phyloP scores from a whole-genome alignment of 2,329 filamentous ascomycete genomes.

The Pseudovirgaria hyperparasitica region DNA sequence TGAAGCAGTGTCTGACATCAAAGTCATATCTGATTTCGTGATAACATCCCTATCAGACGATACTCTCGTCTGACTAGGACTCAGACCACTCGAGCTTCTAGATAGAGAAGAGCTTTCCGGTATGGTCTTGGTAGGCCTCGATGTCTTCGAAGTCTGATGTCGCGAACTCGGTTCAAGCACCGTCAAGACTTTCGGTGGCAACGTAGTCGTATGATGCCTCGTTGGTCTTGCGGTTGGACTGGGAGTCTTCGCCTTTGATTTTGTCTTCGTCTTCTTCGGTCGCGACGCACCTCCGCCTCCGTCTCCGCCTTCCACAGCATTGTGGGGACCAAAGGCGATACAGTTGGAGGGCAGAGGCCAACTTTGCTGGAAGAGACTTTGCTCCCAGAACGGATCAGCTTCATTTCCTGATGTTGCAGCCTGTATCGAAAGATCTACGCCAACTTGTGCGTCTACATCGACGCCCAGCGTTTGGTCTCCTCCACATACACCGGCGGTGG shows the following conservation, averaged over 20 bases:
- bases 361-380: slow-evolving; percentile 6
- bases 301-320: slow-evolving; percentile 3
- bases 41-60: neutral
- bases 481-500: slow-evolving; percentile 7
- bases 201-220: too few relatives aligned
- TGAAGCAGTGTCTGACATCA: too few relatives aligned
- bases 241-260: slow-evolving; percentile 1
- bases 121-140: too few relatives aligned
- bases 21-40: neutral
- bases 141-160: too few relatives aligned
- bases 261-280: slow-evolving; percentile 1
- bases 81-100: neutral
- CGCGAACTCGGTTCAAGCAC: too few relatives aligned
- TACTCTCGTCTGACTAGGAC: slow-evolving; percentile 1
- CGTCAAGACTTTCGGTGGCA: too few relatives aligned
- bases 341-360: slow-evolving; percentile 8
- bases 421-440: slow-evolving; percentile 7
- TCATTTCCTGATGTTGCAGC: slow-evolving; percentile 8
- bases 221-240: too few relatives aligned
- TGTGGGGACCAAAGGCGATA: slow-evolving; percentile 8
- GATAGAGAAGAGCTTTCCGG: too few relatives aligned
- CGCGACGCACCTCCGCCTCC: neutral
- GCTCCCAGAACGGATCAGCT: slow-evolving; percentile 8
- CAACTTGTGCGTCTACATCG: slow-evolving; percentile 7
- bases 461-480: slow-evolving; percentile 9